These are phyloP conservation scores for Bruguiera gymnorhiza DNA, from an alignment of 345 rosid genomes.

Conservation along the genomic window DNA sequence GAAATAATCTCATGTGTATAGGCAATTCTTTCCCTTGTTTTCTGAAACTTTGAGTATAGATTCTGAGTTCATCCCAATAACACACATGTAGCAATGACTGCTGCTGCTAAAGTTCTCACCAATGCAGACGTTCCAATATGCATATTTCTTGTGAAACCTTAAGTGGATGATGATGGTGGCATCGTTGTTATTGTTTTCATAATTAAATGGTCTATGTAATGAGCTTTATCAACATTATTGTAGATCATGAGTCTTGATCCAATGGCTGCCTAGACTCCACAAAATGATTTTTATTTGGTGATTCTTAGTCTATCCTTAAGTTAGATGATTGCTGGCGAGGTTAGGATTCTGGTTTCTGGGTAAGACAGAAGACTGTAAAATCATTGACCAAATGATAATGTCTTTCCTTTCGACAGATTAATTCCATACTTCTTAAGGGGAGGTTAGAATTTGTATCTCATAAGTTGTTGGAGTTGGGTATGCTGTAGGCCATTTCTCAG, in stretches of 20 bases:
- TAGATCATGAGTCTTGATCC: no score
- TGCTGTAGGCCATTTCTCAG: no score
- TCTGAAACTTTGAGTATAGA: conserved; percentile 37
- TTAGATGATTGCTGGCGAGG: neutral
- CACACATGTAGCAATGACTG: conserved; percentile 30
- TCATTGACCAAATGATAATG: no score
- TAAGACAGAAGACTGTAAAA: neutral
- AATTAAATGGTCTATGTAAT: no score
- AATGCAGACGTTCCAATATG: conserved; percentile 42
- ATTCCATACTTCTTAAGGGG: no score
- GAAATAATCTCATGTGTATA: conserved; percentile 2
- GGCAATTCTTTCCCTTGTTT: conserved; percentile 13
- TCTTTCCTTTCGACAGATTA: no score
- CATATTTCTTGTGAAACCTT: neutral
- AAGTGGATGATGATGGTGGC: neutral
- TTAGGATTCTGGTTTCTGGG: neutral
- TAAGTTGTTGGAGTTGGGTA: no score
- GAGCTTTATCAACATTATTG: no score
- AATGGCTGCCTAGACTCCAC: neutral
- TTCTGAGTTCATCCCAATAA: conserved; percentile 35
- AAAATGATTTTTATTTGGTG: neutral
- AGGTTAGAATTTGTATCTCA: no score
- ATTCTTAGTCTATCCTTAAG: neutral
- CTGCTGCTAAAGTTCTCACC: conserved; percentile 35
- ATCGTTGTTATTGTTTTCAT: neutral